phyloP scores from a whole-genome alignment of 1,284 basidiomycete genomes.

The Apiotrichum sp. region DNA sequence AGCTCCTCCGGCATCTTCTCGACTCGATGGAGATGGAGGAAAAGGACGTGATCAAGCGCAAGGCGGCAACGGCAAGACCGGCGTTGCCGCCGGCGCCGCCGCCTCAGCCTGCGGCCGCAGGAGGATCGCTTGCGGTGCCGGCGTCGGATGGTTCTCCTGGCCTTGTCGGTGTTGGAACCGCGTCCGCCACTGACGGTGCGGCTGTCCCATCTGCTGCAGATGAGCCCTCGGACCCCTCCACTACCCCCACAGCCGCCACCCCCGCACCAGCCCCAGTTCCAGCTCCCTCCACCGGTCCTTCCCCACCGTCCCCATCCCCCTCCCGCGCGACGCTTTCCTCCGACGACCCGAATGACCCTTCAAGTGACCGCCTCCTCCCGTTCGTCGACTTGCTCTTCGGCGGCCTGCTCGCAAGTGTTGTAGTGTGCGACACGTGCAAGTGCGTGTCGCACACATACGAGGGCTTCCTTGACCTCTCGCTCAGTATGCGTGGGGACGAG shows the following conservation, averaged over 20 bases:
- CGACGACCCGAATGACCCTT: no score
- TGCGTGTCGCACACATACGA: constrained; percentile 77
- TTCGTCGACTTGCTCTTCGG: constrained; percentile 86
- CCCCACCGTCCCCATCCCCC: no score
- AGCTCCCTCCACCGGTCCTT: background rate
- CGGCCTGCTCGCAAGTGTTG: constrained; percentile 76
- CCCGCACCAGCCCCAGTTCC: no score
- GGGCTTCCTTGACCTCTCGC: constrained; percentile 86
- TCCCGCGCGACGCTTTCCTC: background rate
- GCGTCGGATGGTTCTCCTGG: no score
- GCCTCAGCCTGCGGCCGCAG: background rate
- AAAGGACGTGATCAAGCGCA: constrained; percentile 61
- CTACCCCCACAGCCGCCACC: no score
- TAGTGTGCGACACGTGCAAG: constrained; percentile 90
- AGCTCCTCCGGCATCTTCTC: constrained; percentile 78
- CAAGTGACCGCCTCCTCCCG: constrained; percentile 51
- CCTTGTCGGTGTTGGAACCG: no score
- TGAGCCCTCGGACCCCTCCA: background rate
- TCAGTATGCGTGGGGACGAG: constrained; percentile 62
- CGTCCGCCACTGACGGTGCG: no score
- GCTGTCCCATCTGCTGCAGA: no score
- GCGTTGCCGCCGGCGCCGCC: background rate
- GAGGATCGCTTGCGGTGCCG: no score
- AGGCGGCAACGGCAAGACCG: background rate
- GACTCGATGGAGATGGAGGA: constrained; percentile 96